Evolutionary conservation across 208 protist species (phyloP).

Genomic region (Trypanosoma lewisi): DNA sequence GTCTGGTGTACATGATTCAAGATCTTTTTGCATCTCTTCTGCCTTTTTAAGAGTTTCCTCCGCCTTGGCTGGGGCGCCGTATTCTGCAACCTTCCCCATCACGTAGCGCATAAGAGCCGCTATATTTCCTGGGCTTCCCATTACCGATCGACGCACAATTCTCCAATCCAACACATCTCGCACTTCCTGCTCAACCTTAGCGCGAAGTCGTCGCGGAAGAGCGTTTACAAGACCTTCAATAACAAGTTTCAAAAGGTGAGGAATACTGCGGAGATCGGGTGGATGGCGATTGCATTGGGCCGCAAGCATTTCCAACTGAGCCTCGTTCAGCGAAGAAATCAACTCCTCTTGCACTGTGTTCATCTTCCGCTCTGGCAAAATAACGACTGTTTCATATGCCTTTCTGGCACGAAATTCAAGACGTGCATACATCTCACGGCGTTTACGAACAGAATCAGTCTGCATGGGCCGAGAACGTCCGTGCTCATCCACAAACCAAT

Average conservation of each 20-base stretch:
- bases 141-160: slow-evolving; percentile 39
- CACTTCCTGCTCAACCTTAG: slow-evolving; percentile 62
- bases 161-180: slow-evolving; percentile 79
- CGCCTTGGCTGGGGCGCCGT: slow-evolving; percentile 59
- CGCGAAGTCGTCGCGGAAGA: slow-evolving; percentile 58
- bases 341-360: slow-evolving; percentile 26
- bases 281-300: slow-evolving; percentile 49
- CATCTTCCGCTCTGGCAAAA: slow-evolving; percentile 29
- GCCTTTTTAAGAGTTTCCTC: slow-evolving; percentile 34
- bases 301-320: slow-evolving; percentile 42
- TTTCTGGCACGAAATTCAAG: slow-evolving; percentile 69
- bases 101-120: slow-evolving; percentile 62
- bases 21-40: slow-evolving; percentile 34
- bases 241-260: slow-evolving; percentile 47
- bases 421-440: slow-evolving; percentile 45
- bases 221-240: slow-evolving; percentile 62
- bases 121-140: slow-evolving; percentile 45
- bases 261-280: slow-evolving; percentile 42
- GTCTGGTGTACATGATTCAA: slow-evolving; percentile 48
- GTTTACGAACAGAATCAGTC: slow-evolving; percentile 26
- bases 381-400: slow-evolving; percentile 66
- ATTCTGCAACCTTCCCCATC: slow-evolving; percentile 57
- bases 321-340: slow-evolving; percentile 38
- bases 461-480: slow-evolving; percentile 56
- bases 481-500: slow-evolving; percentile 68